Base-by-base conservation (phyloP, 1,284 basidiomycete genomes). In the Ustilago tritici region DNA sequence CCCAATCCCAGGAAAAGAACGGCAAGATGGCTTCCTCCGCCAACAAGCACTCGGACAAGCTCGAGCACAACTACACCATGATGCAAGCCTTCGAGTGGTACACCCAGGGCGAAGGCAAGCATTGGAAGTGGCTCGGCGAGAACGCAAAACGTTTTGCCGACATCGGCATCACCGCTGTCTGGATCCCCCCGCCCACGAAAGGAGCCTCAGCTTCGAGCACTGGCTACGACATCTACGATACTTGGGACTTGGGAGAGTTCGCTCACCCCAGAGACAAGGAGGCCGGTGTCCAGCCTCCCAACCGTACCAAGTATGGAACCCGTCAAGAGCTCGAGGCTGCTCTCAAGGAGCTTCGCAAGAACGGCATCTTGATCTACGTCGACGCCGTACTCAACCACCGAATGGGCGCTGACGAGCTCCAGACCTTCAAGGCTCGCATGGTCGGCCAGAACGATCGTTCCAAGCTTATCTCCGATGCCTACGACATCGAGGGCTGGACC, bases 261-360 rank as follows among this genome's bases (percentile, higher is more conserved):
- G 38, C 59, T 43, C 67, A 74, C 28, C 88, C 94, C 59, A 92
- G 93, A 86, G 95, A 94, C 86, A 93, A 92, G 12, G 88, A 90
- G n/a, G 74, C 65, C 9, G 62, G 59, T 14, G 65, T 76, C 34
- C 7, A 68, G 38, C 74, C 74, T 7, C 60, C 75, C 15, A 87
- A 90, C 58, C 86, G 88, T 10, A 98, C 95, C n/a, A 90, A 95
- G 74, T 98, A 95, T 93, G 95, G 95, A 19, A 92, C 92, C 14
- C 92, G 92, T 79, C 90, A 94, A 53, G 92, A 98, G 80, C 90
- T 96, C 23, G 83, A 94, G 2, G 84, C 87, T 5, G 91, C 92
- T 12, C 92, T 93, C 84, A 87, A 88, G 47, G 84, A 73, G 43
- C 85, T 87, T 4, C 84, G 86, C 57, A 82, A 87, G 49, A 71